These are phyloP conservation scores for Pseudocercospora cruenta DNA, from an alignment of 2,329 filamentous ascomycete genomes.

Conservation along the genomic window DNA sequence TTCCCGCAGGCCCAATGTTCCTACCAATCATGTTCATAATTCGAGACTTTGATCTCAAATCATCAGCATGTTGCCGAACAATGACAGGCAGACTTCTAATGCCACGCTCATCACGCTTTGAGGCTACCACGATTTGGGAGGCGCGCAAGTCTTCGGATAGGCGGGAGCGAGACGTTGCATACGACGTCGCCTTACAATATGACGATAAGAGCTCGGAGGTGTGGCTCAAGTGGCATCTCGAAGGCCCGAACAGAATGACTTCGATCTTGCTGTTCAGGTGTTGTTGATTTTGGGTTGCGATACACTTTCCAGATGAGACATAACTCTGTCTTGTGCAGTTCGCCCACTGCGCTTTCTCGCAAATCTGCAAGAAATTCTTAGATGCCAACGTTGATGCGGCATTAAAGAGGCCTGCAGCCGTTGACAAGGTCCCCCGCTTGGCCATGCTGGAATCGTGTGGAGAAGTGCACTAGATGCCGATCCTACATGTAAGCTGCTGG, in stretches of 20 bases:
- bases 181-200: background rate
- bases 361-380: background rate
- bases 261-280: background rate
- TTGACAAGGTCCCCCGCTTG: background rate
- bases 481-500: background rate
- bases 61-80: background rate
- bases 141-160: too few relatives aligned
- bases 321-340: background rate
- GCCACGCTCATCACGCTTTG: background rate
- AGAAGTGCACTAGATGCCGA: background rate
- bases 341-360: background rate
- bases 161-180: slow-evolving; percentile 2
- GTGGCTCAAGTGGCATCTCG: background rate
- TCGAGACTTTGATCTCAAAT: too few relatives aligned
- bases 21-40: too few relatives aligned
- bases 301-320: background rate
- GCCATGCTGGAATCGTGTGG: background rate
- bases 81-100: background rate
- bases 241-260: background rate
- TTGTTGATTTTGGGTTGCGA: background rate
- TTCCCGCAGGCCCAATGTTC: too few relatives aligned
- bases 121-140: too few relatives aligned
- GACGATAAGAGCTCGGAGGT: background rate
- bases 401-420: background rate
- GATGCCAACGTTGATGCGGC: background rate